Base-by-base conservation (phyloP, 225 moss, liverwort and hornwort species). In the Ulota crispa region DNA sequence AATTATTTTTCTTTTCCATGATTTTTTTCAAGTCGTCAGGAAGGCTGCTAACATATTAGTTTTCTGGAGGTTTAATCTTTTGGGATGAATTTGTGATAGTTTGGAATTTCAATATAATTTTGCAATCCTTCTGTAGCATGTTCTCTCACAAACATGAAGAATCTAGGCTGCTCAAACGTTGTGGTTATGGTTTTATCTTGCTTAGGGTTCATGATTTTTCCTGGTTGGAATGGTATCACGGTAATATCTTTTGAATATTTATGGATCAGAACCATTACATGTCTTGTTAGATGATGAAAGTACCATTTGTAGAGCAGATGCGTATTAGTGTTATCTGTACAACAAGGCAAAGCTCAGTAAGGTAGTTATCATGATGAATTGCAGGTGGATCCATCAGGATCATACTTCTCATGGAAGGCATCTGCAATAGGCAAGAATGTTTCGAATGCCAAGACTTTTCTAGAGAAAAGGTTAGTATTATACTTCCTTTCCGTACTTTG, bases 351-450 rank as follows among this genome's bases (percentile, higher is more conserved):
- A 34, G 28, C 15, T 64, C 16, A 57, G 11, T 47, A 55, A 75
- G 12, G 18, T 41, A 42, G 57, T 72, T 70, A 28, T 65, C 60
- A 20, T 70, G 69, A 31, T 80, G 39, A 64, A 79, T 69, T 69
- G 81, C 87, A 95, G 95, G 94, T 96, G 52, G 96, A 96, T 85
- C 94, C 96, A 11, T 96, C 94, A 61, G 96, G 96, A 68, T 92
- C 96, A 52, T 96, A 96, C 84, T 94, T 96, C 76, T 94, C 96
- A 8, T 96, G 96, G 96, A 94, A 96, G 87, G 94, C 96, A 73
- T 96, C 96, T 68, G 96, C 96, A 53, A 94, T 96, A 41, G 96
- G 96, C 83, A 96, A 96, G 81, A 96, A 96, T 83, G 96, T 96
- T 32, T 94, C 94, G 7, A 96, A 94, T 89, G 96, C 94, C 30